phyloP scores from a whole-genome alignment of 148 eudicot species.

The Pharnaceum exiguum region DNA sequence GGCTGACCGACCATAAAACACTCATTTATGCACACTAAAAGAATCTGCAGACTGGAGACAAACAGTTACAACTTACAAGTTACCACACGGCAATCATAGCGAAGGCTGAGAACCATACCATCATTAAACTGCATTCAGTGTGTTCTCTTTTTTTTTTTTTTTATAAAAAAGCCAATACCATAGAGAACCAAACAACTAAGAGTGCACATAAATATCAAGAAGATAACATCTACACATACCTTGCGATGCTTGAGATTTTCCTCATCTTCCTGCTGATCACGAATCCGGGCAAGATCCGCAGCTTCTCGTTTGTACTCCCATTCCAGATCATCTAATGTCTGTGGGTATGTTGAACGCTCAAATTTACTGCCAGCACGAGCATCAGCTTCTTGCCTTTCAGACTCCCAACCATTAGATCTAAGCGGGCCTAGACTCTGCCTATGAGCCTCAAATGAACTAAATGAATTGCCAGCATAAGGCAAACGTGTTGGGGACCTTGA shows the following conservation, averaged over 20 bases:
- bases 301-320: constrained; percentile 77
- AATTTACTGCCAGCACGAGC: constrained; percentile 40
- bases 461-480: constrained; percentile 51
- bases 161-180: not conserved
- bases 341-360: constrained; percentile 41
- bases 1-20: too few species aligned
- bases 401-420: constrained; percentile 66
- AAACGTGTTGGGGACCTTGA: constrained; percentile 85
- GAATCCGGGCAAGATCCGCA: constrained; percentile 60
- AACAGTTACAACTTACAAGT: too few species aligned
- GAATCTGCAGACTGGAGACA: too few species aligned
- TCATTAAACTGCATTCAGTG: too few species aligned
- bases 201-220: not conserved
- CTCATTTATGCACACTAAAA: too few species aligned
- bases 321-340: constrained; percentile 78
- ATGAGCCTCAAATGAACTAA: constrained; percentile 54
- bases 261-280: constrained; percentile 87
- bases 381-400: constrained; percentile 55
- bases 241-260: constrained; percentile 86
- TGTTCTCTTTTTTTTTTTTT: too few species aligned
- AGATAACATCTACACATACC: constrained; percentile 37
- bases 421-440: constrained; percentile 45
- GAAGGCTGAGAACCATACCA: too few species aligned
- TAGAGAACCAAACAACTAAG: not conserved
- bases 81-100: too few species aligned